Base-by-base conservation (phyloP, 2,329 filamentous ascomycete genomes). In the Claviceps citrina region DNA sequence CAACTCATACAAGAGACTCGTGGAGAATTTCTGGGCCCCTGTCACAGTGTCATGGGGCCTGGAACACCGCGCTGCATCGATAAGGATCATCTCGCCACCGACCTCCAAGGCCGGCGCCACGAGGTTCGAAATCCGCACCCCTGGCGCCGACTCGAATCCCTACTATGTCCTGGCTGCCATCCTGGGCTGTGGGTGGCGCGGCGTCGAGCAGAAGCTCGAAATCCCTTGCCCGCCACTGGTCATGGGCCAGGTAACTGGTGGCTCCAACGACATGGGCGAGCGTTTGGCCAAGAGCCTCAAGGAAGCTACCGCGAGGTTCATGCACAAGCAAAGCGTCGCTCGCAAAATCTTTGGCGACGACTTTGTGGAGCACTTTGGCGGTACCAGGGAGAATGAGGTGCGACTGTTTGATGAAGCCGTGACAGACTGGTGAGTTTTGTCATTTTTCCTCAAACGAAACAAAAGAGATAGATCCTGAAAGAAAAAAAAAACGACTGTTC, bases 1-100 rank as follows among this genome's bases (percentile, higher is more conserved):
- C 54, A 98, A 98, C 70, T 93, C 84, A 45, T 98, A 98, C 70
- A 98, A 98, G 65, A 80, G 91, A 3, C 72, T 98, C 0, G 91
- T 98, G 2, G 91, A 98, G 66, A 96, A 96, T 64, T 96, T 95
- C 63, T 98, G 91, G 91, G 91, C 91, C 0, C 91, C 91, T 0
- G 91, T 98, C 5, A 95, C 89, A 0, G 91, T 96, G 0, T 94
- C 85, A 0, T 98, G 91, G 91, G 91, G 91, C 1, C 65, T 95
- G 5, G 91, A 96, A 61, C 89, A 98, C 58, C 84, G 91, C 45
- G 87, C 86, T 5, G 89, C 91, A 0, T 93, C 84, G 0, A 81
- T 98, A 48, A 76, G 91, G 15, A 63, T 98, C 26, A 95, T 98
- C 49, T 77, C 84, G 0, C 89, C 89, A 10, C 89, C 91, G 0